A percentile compares a stretch with the other conserved stretches of the same genome.
Evolutionary conservation across 208 protist genomes (phyloP).

Genomic region (Novymonas esmeraldas): DNA sequence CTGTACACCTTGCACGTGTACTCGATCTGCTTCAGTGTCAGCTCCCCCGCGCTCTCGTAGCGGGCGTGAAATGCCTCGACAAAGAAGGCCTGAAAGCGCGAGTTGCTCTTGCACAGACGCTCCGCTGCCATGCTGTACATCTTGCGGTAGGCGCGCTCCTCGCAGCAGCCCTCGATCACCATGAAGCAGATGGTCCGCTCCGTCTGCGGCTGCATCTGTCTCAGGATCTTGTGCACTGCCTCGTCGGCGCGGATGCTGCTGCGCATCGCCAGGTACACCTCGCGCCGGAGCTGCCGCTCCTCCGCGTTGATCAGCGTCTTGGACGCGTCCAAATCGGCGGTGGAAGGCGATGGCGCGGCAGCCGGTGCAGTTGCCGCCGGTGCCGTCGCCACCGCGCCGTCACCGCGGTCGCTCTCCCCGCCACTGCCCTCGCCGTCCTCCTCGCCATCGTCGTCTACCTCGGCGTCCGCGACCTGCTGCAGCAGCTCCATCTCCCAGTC

Average conservation of each 20-base stretch:
- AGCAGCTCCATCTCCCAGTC: constrained; percentile 83
- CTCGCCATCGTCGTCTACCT: constrained; percentile 41
- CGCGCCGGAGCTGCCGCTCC: constrained; percentile 89
- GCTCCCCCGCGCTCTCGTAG: constrained; percentile 92
- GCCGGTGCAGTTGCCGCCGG: background rate
- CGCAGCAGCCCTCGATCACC: constrained; percentile 98
- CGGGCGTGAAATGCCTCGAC: constrained; percentile 86
- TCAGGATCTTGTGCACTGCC: constrained; percentile 98
- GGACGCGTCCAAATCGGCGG: constrained; percentile 27
- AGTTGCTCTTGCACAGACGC: constrained; percentile 95
- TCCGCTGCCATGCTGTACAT: constrained; percentile 97
- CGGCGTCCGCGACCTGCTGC: constrained; percentile 61
- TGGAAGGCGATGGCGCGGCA: background rate
- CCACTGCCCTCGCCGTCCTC: constrained; percentile 23
- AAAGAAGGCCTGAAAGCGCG: constrained; percentile 89
- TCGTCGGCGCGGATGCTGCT: constrained; percentile 97
- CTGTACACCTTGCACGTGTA: constrained; percentile 98
- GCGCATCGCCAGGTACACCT: constrained; percentile 99
- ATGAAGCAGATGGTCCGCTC: constrained; percentile 94
- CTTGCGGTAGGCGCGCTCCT: constrained; percentile 95
- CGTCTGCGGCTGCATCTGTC: constrained; percentile 67
- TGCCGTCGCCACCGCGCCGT: background rate
- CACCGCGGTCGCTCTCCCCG: constrained; percentile 1
- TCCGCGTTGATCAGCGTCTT: constrained; percentile 57
- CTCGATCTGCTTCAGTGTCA: constrained; percentile 97